Conservation (phyloP, 2,329 filamentous ascomycete species). For the Metarhizium rileyi region DNA sequence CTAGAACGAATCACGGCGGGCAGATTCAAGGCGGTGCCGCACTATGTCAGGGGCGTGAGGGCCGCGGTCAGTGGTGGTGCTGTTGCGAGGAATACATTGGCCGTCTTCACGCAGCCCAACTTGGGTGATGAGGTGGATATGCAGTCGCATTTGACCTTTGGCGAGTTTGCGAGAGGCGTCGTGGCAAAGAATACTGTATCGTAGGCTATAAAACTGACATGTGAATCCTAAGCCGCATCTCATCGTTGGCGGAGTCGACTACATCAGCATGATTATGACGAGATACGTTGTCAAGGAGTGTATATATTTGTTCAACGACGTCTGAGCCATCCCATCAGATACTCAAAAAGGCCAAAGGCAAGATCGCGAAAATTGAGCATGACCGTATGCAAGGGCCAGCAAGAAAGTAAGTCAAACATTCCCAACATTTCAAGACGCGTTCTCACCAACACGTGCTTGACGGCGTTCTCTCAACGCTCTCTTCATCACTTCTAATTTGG, state of each 20-base stretch:
- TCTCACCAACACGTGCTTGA: conserved; percentile 1
- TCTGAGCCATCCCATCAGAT: not conserved
- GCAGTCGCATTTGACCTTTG: conserved; percentile 58
- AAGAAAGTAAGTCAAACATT: not conserved
- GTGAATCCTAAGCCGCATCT: too few species aligned
- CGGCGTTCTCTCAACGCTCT: not conserved
- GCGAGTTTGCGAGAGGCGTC: conserved; percentile 59
- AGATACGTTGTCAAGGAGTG: not conserved
- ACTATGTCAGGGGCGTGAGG: conserved; percentile 78
- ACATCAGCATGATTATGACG: too few species aligned
- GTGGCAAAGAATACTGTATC: conserved; percentile 50
- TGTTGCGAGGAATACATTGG: conserved; percentile 77
- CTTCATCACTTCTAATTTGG: not conserved
- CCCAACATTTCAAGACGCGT: not conserved
- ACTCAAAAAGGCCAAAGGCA: not conserved
- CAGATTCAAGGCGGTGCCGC: conserved; percentile 85
- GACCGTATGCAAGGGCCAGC: not conserved
- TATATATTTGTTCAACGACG: not conserved
- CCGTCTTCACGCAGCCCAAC: conserved; percentile 96
- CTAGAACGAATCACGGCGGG: conserved; percentile 86
- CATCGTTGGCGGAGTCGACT: too few species aligned
- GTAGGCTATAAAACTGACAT: not conserved
- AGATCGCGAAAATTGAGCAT: not conserved
- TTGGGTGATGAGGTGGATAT: conserved; percentile 69
- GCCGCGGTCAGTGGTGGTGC: conserved; percentile 39